Evolutionary conservation across 83 land plant species (phyloP).

Genomic region (Larix sibirica): DNA sequence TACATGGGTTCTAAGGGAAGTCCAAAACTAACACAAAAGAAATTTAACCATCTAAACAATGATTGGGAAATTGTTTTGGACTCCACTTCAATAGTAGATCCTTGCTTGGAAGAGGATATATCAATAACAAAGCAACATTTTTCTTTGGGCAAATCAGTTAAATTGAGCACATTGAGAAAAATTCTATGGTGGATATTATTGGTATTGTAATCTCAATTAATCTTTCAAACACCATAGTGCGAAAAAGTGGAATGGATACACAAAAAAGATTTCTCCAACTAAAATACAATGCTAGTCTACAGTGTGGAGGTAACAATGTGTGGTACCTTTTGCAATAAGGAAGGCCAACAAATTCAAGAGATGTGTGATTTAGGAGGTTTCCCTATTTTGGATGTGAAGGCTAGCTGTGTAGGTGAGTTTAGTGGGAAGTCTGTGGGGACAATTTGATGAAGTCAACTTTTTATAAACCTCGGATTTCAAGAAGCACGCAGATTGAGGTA

Average conservation of each 20-base stretch:
- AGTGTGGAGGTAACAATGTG: constrained; percentile 93
- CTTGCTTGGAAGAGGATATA: constrained; percentile 79
- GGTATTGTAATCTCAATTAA: constrained; percentile 76
- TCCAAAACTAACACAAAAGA: constrained; percentile 85
- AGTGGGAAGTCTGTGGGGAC: constrained; percentile 94
- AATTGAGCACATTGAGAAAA: constrained; percentile 74
- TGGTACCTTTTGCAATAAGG: constrained; percentile 91
- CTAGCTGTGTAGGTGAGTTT: constrained; percentile 91
- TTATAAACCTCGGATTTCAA: constrained; percentile 15
- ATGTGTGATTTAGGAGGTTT: constrained; percentile 62
- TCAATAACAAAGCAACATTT: constrained; percentile 86
- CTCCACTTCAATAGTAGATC: constrained; percentile 69
- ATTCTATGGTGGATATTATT: constrained; percentile 23
- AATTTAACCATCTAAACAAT: constrained; percentile 87
- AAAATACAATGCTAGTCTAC: constrained; percentile 60
- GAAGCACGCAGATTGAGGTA: constrained; percentile 60
- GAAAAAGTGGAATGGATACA: constrained; percentile 96
- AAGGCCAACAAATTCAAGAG: constrained; percentile 83
- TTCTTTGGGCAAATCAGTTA: constrained; percentile 79
- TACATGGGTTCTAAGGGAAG: constrained; percentile 87
- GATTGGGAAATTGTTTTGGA: constrained; percentile 96
- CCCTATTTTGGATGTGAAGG: constrained; percentile 86
- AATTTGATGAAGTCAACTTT: constrained; percentile 72
- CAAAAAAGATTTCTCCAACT: constrained; percentile 79
- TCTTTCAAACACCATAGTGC: constrained; percentile 73